Evolutionary conservation across 306 rosid species (phyloP), one percentile per base, ranked within the genome.

Genomic region (Coriaria nepalensis): DNA sequence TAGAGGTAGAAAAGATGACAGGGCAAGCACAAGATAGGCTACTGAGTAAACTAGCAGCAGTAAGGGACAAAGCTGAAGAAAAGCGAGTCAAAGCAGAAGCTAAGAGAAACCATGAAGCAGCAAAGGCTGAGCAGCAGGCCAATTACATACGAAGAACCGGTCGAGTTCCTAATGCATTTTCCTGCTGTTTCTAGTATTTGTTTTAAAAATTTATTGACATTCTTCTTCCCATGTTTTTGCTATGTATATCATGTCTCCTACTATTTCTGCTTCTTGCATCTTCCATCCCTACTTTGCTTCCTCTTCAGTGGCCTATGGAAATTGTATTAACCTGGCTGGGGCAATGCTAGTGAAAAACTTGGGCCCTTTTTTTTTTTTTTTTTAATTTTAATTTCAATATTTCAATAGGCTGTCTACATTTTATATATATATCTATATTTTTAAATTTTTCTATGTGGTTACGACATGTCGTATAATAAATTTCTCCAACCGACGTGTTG

Each of bases 41-140:
- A 37, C 72, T 77, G 90, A 84, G 81, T 33, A 88, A 84, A 68
- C 54, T 88, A 47, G 95, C 97, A 14, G 67, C 74, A 15, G 84
- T 79, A 14, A 78, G 82, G 64, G 84, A 74, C 68, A 81, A 73
- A 63, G 95, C 97, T n/a, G 93, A 88, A 70, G 93, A 78, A 60
- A 88, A 81, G 63, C 73, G 86, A 74, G 93, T 84, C 34, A 74
- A 64, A 0, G 93, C 97, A 0, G 97, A 81, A 65, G 77, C 84
- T 35, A 72, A 73, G 73, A 78, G 77, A 74, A 78, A 71, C 64
- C 64, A 52, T 54, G 68, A 76, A 69, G 97, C 90, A 39, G 70
- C 77, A 15, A 84, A 70, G 73, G 75, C 93, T 0, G 97, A 84
- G 58, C 84, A 76, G 61, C 86, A 84, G 71, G 80, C 82, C 0